These are phyloP conservation scores for Cryptosporidium tyzzeri DNA, from an alignment of 169 alveolate species.

Conservation along the genomic window DNA sequence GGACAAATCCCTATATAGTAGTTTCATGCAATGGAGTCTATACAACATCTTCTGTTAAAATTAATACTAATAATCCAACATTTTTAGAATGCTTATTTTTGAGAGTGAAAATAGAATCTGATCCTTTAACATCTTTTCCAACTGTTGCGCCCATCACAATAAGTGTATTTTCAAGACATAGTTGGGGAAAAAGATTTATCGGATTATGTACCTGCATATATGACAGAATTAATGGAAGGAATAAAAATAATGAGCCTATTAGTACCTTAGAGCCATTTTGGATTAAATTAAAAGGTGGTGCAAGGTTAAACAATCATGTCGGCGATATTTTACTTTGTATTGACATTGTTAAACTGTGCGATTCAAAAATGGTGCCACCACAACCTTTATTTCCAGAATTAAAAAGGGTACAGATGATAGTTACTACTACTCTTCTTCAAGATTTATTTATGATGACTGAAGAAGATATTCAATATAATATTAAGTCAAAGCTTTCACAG, in stretches of 20 bases:
- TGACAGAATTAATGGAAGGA: slow-evolving; percentile 78
- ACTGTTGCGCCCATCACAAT: slow-evolving; percentile 80
- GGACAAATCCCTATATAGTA: slow-evolving; percentile 85
- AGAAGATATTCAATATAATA: slow-evolving; percentile 27
- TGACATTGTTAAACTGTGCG: slow-evolving; percentile 85
- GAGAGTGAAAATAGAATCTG: slow-evolving; percentile 78
- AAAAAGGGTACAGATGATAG: slow-evolving; percentile 76
- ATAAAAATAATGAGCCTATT: slow-evolving; percentile 44
- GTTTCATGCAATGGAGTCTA: slow-evolving; percentile 84
- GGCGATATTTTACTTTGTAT: slow-evolving; percentile 85
- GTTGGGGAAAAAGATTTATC: slow-evolving; percentile 81
- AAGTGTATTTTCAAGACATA: slow-evolving; percentile 78
- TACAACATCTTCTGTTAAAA: slow-evolving; percentile 81
- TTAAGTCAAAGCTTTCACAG: slow-evolving; percentile 10
- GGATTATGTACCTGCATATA: slow-evolving; percentile 82
- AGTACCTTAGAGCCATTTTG: slow-evolving; percentile 83
- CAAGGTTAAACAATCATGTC: slow-evolving; percentile 77
- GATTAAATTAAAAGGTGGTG: slow-evolving; percentile 87
- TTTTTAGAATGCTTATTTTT: slow-evolving; percentile 85
- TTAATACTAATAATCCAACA: slow-evolving; percentile 83
- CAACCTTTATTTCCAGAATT: slow-evolving; percentile 89
- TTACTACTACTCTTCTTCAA: slow-evolving; percentile 62
- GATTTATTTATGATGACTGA: slow-evolving; percentile 67
- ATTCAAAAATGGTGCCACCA: slow-evolving; percentile 85
- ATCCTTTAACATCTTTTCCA: slow-evolving; percentile 81